Evolutionary conservation across 306 rosid species (phyloP).

Genomic region (Prinsepia uniflora): DNA sequence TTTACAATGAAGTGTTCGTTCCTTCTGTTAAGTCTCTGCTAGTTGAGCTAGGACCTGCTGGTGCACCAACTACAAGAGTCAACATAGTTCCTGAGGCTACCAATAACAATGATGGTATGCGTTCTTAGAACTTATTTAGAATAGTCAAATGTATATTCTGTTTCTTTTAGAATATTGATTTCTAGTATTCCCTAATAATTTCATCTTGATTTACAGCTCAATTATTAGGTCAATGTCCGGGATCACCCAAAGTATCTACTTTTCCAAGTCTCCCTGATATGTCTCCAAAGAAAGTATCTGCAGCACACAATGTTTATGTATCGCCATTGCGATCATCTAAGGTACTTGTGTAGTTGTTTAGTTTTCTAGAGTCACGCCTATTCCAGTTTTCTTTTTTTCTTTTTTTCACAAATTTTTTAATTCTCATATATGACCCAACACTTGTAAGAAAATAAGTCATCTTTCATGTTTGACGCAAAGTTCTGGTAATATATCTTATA

Average conservation of each 20-base stretch:
- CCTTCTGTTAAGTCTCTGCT: slow-evolving; percentile 84
- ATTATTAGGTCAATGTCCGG: slow-evolving; percentile 74
- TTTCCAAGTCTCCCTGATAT: slow-evolving; percentile 96
- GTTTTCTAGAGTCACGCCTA: not conserved
- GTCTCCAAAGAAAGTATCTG: slow-evolving; percentile 98
- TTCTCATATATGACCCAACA: slow-evolving; percentile 5
- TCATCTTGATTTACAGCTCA: slow-evolving; percentile 26
- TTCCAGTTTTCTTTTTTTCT: not conserved
- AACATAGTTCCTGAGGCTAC: slow-evolving; percentile 60
- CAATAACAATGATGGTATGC: slow-evolving; percentile 61
- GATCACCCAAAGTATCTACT: slow-evolving; percentile 84
- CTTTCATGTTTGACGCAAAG: not conserved
- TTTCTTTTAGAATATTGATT: slow-evolving; percentile 18
- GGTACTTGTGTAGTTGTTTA: slow-evolving; percentile 45
- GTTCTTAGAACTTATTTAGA: slow-evolving; percentile 7
- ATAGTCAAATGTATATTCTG: slow-evolving; percentile 6
- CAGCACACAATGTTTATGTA: slow-evolving; percentile 87
- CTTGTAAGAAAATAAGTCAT: slow-evolving; percentile 7
- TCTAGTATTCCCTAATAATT: slow-evolving; percentile 20
- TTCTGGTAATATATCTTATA: not conserved
- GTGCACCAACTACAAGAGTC: slow-evolving; percentile 42
- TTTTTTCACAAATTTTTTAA: not conserved
- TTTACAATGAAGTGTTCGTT: slow-evolving; percentile 82
- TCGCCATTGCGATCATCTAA: slow-evolving; percentile 94
- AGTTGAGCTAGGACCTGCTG: slow-evolving; percentile 88